These are phyloP conservation scores for Venturia effusa DNA, from an alignment of 2,329 filamentous ascomycete species.

Conservation along the genomic window DNA sequence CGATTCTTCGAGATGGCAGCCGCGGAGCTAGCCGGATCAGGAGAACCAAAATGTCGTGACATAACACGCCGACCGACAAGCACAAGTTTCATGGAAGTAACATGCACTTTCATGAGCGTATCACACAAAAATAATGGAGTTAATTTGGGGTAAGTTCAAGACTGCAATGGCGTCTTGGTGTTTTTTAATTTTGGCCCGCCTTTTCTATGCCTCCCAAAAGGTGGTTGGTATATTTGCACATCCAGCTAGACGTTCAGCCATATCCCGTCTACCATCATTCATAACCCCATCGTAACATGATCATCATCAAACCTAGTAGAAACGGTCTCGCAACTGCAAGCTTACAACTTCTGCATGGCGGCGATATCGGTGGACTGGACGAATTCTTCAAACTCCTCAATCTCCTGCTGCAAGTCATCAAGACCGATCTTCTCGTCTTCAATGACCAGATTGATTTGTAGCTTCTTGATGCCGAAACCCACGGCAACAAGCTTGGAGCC, in stretches of 20 bases:
- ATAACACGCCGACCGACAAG: not conserved
- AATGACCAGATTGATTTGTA: conserved; percentile 95
- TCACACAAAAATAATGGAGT: too few species aligned
- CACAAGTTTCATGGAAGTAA: not conserved
- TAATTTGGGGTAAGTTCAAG: not conserved
- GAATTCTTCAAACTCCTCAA: conserved; percentile 81
- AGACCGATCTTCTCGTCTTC: conserved; percentile 94
- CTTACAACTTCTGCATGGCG: conserved; percentile 89
- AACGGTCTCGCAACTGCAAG: not conserved
- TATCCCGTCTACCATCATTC: not conserved
- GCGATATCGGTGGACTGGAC: conserved; percentile 89
- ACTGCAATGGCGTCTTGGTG: not conserved
- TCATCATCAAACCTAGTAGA: not conserved
- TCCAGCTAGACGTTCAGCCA: not conserved
- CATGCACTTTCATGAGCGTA: too few species aligned
- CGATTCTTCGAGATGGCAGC: not conserved
- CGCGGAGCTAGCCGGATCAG: not conserved
- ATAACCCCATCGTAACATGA: conserved; percentile 1
- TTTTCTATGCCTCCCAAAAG: not conserved
- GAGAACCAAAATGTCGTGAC: not conserved
- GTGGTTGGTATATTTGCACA: conserved; percentile 1
- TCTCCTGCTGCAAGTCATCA: conserved; percentile 77
- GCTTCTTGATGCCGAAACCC: conserved; percentile 97
- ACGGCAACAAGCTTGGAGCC: conserved; percentile 78
- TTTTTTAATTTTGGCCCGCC: not conserved